Evolutionary conservation across 768 basidiomycete genomes (phyloP).

Genomic region (Coprinopsis strossmayeri): DNA sequence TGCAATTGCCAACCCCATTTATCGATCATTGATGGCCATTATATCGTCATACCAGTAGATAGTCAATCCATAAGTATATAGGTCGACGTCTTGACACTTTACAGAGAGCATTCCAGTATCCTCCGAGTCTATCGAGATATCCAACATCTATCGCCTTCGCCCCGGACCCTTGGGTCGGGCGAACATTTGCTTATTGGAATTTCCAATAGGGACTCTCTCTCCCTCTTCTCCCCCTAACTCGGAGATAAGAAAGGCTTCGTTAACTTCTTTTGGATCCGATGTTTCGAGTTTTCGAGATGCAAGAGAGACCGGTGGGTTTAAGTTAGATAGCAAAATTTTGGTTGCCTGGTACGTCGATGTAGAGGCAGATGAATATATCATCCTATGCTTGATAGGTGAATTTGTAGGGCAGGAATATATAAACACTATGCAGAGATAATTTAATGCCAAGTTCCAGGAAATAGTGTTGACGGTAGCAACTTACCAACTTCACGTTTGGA

Average conservation of each 20-base stretch:
- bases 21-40: no score
- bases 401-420: conserved; percentile 86
- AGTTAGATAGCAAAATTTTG: conserved; percentile 42
- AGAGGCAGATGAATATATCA: conserved; percentile 81
- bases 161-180: conserved; percentile 2
- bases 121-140: no score
- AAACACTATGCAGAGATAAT: conserved; percentile 48
- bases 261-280: conserved; percentile 69
- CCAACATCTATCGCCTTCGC: neutral
- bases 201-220: neutral
- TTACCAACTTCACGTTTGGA: conserved; percentile 54
- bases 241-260: conserved; percentile 51
- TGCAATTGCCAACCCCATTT: no score
- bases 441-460: neutral
- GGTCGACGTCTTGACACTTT: no score
- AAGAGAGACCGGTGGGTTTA: conserved; percentile 32
- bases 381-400: conserved; percentile 78
- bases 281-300: conserved; percentile 73
- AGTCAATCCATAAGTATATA: no score
- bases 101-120: no score
- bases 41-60: no score
- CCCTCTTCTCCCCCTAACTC: conserved; percentile 39
- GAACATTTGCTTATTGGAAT: neutral
- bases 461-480: conserved; percentile 13
- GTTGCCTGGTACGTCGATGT: conserved; percentile 49